phyloP scores from a whole-genome alignment of 495 filamentous ascomycete species.

The Echria macrotheca region DNA sequence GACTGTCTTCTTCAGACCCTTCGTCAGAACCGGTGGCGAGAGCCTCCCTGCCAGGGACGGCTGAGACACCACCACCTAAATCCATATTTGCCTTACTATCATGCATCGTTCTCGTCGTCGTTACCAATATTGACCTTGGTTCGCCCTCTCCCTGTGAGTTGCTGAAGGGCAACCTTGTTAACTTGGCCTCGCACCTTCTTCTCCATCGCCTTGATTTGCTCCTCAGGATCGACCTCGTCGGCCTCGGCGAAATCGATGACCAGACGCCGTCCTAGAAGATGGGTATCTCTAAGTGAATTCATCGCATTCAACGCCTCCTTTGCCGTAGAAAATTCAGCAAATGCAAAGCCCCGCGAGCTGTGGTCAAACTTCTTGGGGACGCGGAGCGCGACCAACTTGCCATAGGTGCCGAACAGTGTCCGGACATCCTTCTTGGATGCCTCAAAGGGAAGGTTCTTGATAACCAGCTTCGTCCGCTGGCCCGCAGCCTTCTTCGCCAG shows the following conservation, averaged over 20 bases:
- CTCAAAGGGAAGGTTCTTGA: slow-evolving; percentile 98
- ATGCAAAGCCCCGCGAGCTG: slow-evolving; percentile 85
- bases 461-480: slow-evolving; percentile 83
- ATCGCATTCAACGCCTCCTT: slow-evolving; percentile 92
- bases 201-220: slow-evolving; percentile 92
- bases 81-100: too few relatives aligned
- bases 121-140: slow-evolving; percentile 82
- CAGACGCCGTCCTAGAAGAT: slow-evolving; percentile 81
- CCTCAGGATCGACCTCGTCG: slow-evolving; percentile 84
- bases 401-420: slow-evolving; percentile 79
- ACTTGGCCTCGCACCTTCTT: slow-evolving; percentile 85
- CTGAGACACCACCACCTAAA: slow-evolving; percentile 18
- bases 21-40: slow-evolving; percentile 7
- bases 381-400: slow-evolving; percentile 84
- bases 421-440: slow-evolving; percentile 87
- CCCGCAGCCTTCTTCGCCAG: slow-evolving; percentile 67
- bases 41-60: slow-evolving; percentile 22
- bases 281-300: slow-evolving; percentile 83
- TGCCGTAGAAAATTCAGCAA: slow-evolving; percentile 89
- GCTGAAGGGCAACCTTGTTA: slow-evolving; percentile 81
- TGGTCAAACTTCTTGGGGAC: slow-evolving; percentile 92
- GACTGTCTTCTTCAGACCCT: slow-evolving; percentile 17
- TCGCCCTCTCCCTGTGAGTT: slow-evolving; percentile 72
- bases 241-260: slow-evolving; percentile 85
- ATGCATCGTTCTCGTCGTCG: slow-evolving; percentile 56